Base-by-base conservation (phyloP, 1,139 yeast genomes). In the Suhomyces anneliseae region DNA sequence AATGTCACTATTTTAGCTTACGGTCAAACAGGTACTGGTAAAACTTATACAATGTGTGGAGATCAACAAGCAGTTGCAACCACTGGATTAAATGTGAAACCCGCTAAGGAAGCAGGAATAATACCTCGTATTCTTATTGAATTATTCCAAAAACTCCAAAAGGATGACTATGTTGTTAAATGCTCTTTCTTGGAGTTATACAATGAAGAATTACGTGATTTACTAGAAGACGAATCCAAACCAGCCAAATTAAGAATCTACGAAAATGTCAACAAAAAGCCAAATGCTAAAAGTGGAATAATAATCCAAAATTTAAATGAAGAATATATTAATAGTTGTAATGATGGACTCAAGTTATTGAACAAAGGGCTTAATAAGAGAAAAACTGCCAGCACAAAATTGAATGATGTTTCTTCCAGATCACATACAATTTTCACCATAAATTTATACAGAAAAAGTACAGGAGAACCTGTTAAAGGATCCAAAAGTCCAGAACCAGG, bases 21-120 rank as follows among this genome's bases (percentile, higher is more conserved):
- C 62, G 96, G 96, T 8, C 96, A 89, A 66, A 89, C 96, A 0
- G 96, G 96, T 8, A 85, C 95, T 0, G 96, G 96, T 2, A 88
- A 88, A 59, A 88, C 97, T 0, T 83, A 85, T 58, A 89, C 96
- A 3, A 89, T 90, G 96, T 81, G 90, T 57, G 96, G 96, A 27
- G 47, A 83, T 40, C 46, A 46, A 14, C 11, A 14, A 6, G 33
- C 37, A 4, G 33, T 37, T 1, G 12, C 40, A 12, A 32, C 32
- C 32, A 40, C 34, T 8, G 32, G 37, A 11, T n/a, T 31, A 8
- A 42, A 36, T n/a, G 32, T 44, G 11, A 36, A 74, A 38, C 49
- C 49, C 3, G 15, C 43, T 4, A 41, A 41, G 19, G 46, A 43
- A 7, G 81, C 87, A 0, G 95, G 95, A 7, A 76, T 87, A 1